Evolutionary conservation across 2,329 filamentous ascomycete genomes (phyloP).

Genomic region (Grosmannia huntii): DNA sequence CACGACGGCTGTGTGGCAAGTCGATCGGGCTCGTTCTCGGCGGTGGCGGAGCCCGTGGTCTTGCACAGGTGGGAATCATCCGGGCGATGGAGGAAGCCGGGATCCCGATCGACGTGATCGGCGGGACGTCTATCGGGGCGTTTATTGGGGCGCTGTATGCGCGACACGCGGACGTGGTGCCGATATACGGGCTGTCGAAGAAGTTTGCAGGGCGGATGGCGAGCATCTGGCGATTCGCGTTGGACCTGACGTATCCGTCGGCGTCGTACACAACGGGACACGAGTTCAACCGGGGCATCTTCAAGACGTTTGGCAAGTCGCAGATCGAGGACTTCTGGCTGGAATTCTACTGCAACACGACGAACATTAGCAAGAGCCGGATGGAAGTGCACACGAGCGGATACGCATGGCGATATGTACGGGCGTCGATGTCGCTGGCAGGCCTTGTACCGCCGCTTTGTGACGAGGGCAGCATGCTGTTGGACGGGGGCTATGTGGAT

Average conservation of each 20-base stretch:
- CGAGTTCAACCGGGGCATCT: conserved; percentile 97
- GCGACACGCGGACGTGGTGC: conserved; percentile 89
- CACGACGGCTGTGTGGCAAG: conserved; percentile 80
- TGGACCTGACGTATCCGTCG: conserved; percentile 92
- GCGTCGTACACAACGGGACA: conserved; percentile 96
- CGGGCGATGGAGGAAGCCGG: conserved; percentile 90
- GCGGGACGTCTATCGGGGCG: conserved; percentile 89
- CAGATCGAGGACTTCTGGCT: conserved; percentile 99
- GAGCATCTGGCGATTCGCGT: conserved; percentile 95
- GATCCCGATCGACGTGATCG: conserved; percentile 88
- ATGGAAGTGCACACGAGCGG: conserved; percentile 90
- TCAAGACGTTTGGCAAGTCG: conserved; percentile 93
- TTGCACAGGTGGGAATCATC: conserved; percentile 88
- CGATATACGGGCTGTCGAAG: conserved; percentile 92
- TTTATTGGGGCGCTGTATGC: conserved; percentile 95
- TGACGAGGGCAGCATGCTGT: conserved; percentile 90
- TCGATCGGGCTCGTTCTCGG: conserved; percentile 90
- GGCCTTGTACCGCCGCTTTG: conserved; percentile 87
- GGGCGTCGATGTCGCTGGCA: conserved; percentile 92
- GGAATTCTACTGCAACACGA: conserved; percentile 98
- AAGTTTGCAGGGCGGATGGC: conserved; percentile 98
- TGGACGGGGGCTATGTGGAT: conserved; percentile 94
- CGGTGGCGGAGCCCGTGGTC: conserved; percentile 82
- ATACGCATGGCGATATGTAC: conserved; percentile 94
- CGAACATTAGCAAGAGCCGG: conserved; percentile 90